Base-by-base conservation (phyloP, 106 monocot species). In the Dendrobium chrysotoxum region DNA sequence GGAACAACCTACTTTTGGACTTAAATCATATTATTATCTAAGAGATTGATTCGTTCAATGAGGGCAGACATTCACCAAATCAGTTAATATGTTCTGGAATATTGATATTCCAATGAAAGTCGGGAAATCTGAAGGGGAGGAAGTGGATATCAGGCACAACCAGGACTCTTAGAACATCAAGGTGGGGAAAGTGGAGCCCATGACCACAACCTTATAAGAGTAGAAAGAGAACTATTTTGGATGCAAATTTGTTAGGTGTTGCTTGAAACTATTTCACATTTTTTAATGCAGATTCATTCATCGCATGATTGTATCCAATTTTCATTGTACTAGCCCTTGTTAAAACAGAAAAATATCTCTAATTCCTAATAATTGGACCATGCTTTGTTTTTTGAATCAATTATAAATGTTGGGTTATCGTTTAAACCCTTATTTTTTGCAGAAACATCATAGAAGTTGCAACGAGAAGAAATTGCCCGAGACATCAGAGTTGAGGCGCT, bases 401-500 rank as follows among this genome's bases (percentile, higher is more conserved):
- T 39, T 35, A 72, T 72, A 17, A 72, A 12, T 40, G 0, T 72
- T 40, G 11, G 38, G 39, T 15, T 68, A 2, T 68, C 9, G 12
- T 10, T 72, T 1, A 9, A 45, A 7, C 45, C 45, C 45, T 11
- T 72, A 3, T 9, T 72, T 72, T 40, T 72, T 18, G 72, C 72
- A 72, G 72, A 72, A 72, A 72, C 11, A 28, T 40, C 72, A 38
- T 17, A 16, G 26, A 28, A 28, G 67, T 72, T 72, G 3, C 5
- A 20, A 17, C 8, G 31, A 5, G 39, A 72, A 40, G 72, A 72
- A 38, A 72, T 38, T 72, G 38, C 72, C 12, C 8, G 72, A 72
- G 72, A 72, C 72, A 72, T 40, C 72, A 40, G 72, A 72, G 72
- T 72, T 72, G 18, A 72, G 72, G 39, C 72, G 72, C 40, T 72